Evolutionary conservation across 2,329 filamentous ascomycete genomes (phyloP), one percentile per base, ranked within the genome.

Genomic region (Hypoxylon sp.): DNA sequence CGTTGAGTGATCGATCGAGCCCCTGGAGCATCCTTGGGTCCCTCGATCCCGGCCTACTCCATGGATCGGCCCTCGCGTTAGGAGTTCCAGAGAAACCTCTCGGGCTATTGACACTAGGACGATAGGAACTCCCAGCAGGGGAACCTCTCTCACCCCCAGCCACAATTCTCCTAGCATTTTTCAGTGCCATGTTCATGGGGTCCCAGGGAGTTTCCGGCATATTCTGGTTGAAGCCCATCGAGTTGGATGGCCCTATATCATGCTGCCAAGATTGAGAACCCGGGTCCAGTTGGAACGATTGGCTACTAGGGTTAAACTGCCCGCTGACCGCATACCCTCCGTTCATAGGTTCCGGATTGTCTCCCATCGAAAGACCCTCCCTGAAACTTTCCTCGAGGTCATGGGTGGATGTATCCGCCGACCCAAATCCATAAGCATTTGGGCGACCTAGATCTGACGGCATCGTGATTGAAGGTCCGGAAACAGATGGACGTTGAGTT

Each of bases 201-300:
- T 81, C 79, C 47, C 75, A 37, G 32, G 32, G 76, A 28, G 74
- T 34, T 17, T 80, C 78, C 47, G 71, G 73, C 41, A 69, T 69
- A 22, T 65, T 74, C 56, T 75, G 71, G 7, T 54, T 55, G 24
- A 68, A 70, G 11, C 56, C 58, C 46, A 69, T 65, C 6, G 51
- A 28, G 26, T 58, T 59, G 28, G 53, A 68, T 17, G 11, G 51
- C 41, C 26, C 62, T 5, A 68, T 66, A 13, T 81, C 77, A 6
- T 74, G 73, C 50, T 74, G 74, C 83, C 84, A 86, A 2, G 81
- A 66, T 65, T 82, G 79, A 4, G 81, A 81, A 6, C 74, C 77
- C 1, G 82, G 80, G 64, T 85, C 84, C 64, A 81, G 74, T 64
- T 82, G 80, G 68, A 84, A 84, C 5, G 78, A 74, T 52, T 79